These are phyloP conservation scores for Trypanosoma brucei DNA, from an alignment of 208 protist species.

Conservation along the genomic window DNA sequence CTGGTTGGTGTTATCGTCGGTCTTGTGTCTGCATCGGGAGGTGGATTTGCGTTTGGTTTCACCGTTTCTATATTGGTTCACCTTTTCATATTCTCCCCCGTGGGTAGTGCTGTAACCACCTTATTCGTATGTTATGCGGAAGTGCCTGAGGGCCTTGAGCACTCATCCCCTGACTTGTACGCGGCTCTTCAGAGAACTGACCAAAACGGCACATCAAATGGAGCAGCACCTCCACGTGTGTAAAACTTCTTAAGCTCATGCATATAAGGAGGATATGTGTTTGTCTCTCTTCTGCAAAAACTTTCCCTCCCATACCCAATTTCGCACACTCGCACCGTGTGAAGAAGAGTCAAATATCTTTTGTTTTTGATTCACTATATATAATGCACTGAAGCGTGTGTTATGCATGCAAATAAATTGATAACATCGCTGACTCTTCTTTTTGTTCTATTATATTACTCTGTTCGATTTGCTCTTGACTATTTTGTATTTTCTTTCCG, in stretches of 20 bases:
- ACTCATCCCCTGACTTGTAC: constrained; percentile 69
- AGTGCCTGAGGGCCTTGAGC: constrained; percentile 60
- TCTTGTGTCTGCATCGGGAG: constrained; percentile 23
- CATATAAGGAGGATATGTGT: not conserved
- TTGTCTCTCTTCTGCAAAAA: not conserved
- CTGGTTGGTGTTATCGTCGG: constrained; percentile 51
- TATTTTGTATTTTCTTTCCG: too few species aligned
- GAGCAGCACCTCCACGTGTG: constrained; percentile 19
- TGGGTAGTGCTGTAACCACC: constrained; percentile 73
- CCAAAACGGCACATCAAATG: constrained; percentile 53
- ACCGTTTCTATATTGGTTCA: constrained; percentile 47
- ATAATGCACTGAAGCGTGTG: too few species aligned
- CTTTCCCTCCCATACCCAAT: too few species aligned
- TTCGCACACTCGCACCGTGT: too few species aligned
- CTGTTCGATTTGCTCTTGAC: too few species aligned
- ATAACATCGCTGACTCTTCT: too few species aligned
- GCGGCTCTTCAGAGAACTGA: constrained; percentile 46
- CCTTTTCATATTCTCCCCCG: constrained; percentile 53
- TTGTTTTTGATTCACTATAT: too few species aligned
- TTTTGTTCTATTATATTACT: too few species aligned
- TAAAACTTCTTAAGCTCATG: not conserved
- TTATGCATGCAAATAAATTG: too few species aligned
- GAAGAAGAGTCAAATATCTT: too few species aligned
- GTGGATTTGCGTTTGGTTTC: constrained; percentile 48
- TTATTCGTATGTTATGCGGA: constrained; percentile 91